Base-by-base conservation (phyloP, 2,329 filamentous ascomycete genomes). In the Furcasterigmium furcatum region DNA sequence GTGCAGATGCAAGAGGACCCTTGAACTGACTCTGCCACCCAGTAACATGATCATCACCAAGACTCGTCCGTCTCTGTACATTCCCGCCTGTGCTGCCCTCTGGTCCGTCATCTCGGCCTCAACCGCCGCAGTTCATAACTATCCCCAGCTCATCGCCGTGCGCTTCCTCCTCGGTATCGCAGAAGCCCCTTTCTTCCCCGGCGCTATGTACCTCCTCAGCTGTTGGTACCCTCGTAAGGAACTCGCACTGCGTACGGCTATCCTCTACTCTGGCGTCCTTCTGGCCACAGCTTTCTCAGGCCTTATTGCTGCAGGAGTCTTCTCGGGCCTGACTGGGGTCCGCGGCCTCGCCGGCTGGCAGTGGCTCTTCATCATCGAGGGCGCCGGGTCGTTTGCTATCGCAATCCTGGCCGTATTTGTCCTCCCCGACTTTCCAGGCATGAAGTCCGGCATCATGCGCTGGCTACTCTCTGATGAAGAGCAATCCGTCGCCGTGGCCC, bases 31-130 rank as follows among this genome's bases (percentile, higher is more conserved):
- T n/a, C n/a, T n/a, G n/a, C n/a, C n/a, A n/a, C n/a, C n/a, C 12
- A 36, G 16, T 29, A 36, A 36, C 34, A 36, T 36, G 34, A 9
- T 36, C 34, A 36, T 36, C 34, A 36, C 34, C 5, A 36, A 16
- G 16, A 36, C 34, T 4, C 34, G 34, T 14, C 34, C 34, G n/a
- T 36, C 34, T 10, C 34, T 36, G n/a, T 36, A 36, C 34, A 36
- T 36, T 16, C 34, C 34, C n/a, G 34, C 34, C 8, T 36, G 34
- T 16, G 34, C 34, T 71, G 61, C 70, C n/a, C 38, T 74, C 4
- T 76, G 72, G 73, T 72, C 71, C 7, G 48, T 69, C 41, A 73
- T 76, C 34, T 76, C 73, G 0, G 63, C 70, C 1, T 52, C 58
- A 10, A 67, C 64, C 14, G 65, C 61, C 14, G 61, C 58, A 2